Evolutionary conservation across 805 yeast genomes (phyloP), one percentile per base, ranked within the genome.

Genomic region (Schwanniomyces polymorphus): DNA sequence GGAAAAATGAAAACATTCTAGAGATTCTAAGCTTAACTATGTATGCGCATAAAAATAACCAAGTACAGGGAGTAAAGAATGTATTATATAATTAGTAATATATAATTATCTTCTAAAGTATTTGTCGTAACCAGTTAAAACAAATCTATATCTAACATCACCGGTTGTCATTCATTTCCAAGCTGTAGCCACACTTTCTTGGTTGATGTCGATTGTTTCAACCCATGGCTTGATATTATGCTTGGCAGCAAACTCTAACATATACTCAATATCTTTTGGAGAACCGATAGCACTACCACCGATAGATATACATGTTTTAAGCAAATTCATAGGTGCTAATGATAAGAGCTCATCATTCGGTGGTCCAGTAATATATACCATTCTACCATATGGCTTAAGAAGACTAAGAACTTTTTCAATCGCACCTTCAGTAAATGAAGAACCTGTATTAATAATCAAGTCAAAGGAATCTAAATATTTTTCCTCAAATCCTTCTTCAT

Each of bases 61-160:
- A 21, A 21, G 23, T 21, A 5, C 23, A 21, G 5, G 23, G 23
- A 21, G 5, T 21, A 21, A n/a, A n/a, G n/a, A n/a, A n/a, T n/a
- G n/a, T n/a, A n/a, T n/a, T n/a, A n/a, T n/a, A n/a, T n/a, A n/a
- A n/a, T n/a, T n/a, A n/a, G n/a, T n/a, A n/a, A n/a, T n/a, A n/a
- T n/a, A n/a, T n/a, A 26, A 7, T 26, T 26, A 26, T 9, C 9
- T 26, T 18, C 18, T 35, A 12, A 46, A 46, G 21, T 42, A 27
- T 59, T 78, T 68, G 54, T 82, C 79, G 63, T 68, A 82, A 23
- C 79, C 81, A 44, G 79, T 76, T 51, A 85, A 68, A 4, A 84
- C 84, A 57, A 80, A 80, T 70, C 90, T 78, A 64, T 72, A 74
- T 44, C 65, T 63, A 43, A 68, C 72, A 27, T 64, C 70, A 42